phyloP scores from a whole-genome alignment of 139 green algal genomes.

The Tetradesmus obliquus region DNA sequence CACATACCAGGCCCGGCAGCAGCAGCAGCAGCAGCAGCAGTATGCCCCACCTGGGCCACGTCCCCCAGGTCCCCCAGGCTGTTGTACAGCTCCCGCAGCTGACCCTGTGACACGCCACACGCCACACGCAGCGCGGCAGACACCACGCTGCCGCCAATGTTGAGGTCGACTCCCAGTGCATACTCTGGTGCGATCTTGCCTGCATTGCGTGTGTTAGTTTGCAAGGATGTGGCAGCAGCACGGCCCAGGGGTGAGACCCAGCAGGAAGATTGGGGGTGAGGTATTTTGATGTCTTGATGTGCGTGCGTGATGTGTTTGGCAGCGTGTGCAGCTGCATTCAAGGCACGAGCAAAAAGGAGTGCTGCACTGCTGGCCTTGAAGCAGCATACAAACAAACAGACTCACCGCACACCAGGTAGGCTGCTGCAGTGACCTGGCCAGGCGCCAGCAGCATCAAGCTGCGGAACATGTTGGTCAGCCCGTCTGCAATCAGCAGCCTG shows the following conservation, averaged over 20 bases:
- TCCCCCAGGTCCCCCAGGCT: conserved; percentile 86
- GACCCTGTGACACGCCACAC: conserved; percentile 63
- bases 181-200: conserved; percentile 84
- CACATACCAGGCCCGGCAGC: not conserved
- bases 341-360: not conserved
- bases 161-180: conserved; percentile 66
- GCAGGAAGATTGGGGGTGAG: not conserved
- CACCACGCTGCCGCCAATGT: conserved; percentile 81
- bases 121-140: conserved; percentile 66
- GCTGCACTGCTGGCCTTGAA: not conserved
- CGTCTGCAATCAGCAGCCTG: conserved; percentile 69
- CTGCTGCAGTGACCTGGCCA: conserved; percentile 75
- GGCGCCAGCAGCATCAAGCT: conserved; percentile 46
- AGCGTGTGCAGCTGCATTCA: not conserved
- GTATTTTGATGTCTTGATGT: no score
- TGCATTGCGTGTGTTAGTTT: not conserved
- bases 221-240: not conserved
- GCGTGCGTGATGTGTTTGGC: not conserved
- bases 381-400: not conserved
- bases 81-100: conserved; percentile 81
- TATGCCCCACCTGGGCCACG: conserved; percentile 67
- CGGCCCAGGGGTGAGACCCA: not conserved
- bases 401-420: conserved; percentile 74
- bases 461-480: conserved; percentile 57
- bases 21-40: not conserved